A percentile compares a stretch with the other conserved stretches of the same genome.
Conservation (phyloP, 1,284 basidiomycete genomes). For the Cutaneotrichosporon cavernicola region DNA sequence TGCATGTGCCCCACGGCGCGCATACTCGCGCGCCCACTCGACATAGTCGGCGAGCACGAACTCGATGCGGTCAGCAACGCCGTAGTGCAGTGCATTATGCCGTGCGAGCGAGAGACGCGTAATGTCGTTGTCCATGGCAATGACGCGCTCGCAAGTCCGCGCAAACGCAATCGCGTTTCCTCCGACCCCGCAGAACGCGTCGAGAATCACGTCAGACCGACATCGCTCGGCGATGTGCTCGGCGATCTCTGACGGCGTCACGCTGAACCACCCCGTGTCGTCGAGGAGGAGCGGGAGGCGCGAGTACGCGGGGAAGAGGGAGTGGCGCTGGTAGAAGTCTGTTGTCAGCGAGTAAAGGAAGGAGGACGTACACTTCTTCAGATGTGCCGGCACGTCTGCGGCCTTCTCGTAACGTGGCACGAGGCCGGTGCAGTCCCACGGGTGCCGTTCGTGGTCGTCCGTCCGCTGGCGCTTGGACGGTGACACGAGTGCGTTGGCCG, state of each 20-base stretch:
- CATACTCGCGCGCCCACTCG: slow-evolving; percentile 67
- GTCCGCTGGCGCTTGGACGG: slow-evolving; percentile 18
- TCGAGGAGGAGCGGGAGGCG: slow-evolving; percentile 57
- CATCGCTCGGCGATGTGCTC: slow-evolving; percentile 88
- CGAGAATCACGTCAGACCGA: slow-evolving; percentile 66
- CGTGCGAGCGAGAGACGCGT: slow-evolving; percentile 78
- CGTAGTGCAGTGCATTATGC: slow-evolving; percentile 90
- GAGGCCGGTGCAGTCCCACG: slow-evolving; percentile 65
- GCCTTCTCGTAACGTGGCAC: slow-evolving; percentile 66
- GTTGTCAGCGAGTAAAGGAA: slow-evolving; percentile 9
- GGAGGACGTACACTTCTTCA: slow-evolving; percentile 68
- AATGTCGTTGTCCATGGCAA: slow-evolving; percentile 85
- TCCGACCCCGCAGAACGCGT: slow-evolving; percentile 96
- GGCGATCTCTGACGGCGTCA: slow-evolving; percentile 91
- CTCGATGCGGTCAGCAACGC: slow-evolving; percentile 88
- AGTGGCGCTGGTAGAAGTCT: slow-evolving; percentile 83
- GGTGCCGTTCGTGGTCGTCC: slow-evolving; percentile 32
- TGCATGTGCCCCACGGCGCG: slow-evolving; percentile 40
- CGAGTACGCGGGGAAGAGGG: slow-evolving; percentile 77
- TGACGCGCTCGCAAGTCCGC: slow-evolving; percentile 86
- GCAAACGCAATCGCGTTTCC: slow-evolving; percentile 98
- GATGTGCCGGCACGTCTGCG: slow-evolving; percentile 68
- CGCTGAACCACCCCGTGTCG: slow-evolving; percentile 88
- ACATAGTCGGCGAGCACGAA: slow-evolving; percentile 87
- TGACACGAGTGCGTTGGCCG: not conserved